phyloP scores from a whole-genome alignment of 106 monocot species.

The Ottelia alismoides region DNA sequence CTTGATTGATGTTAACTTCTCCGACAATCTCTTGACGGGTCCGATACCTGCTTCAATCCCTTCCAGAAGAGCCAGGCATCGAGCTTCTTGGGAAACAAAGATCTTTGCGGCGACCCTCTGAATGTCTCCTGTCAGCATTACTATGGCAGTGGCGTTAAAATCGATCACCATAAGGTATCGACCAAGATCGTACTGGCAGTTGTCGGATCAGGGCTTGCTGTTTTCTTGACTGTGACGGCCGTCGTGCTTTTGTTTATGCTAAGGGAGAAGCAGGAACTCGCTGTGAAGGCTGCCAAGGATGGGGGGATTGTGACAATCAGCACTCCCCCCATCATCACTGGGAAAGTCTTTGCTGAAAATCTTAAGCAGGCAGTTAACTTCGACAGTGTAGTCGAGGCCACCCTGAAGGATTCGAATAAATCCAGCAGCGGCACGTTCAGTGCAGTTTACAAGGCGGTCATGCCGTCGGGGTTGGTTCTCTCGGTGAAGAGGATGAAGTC shows the following conservation, averaged over 20 bases:
- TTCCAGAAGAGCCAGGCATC: slow-evolving; percentile 64
- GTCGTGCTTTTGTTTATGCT: slow-evolving; percentile 63
- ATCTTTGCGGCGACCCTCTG: slow-evolving; percentile 68
- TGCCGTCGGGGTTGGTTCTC: slow-evolving; percentile 69
- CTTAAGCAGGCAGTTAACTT: slow-evolving; percentile 79
- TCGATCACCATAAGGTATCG: slow-evolving; percentile 37
- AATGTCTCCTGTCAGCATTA: slow-evolving; percentile 20
- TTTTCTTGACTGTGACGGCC: slow-evolving; percentile 38
- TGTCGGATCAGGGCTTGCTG: slow-evolving; percentile 61
- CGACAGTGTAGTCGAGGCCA: slow-evolving; percentile 44
- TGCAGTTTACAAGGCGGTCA: slow-evolving; percentile 50
- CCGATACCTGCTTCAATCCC: slow-evolving; percentile 44
- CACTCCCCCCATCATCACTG: slow-evolving; percentile 29
- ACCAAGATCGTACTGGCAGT: slow-evolving; percentile 56
- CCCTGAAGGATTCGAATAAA: slow-evolving; percentile 47
- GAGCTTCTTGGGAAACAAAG: slow-evolving; percentile 56
- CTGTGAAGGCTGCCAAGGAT: slow-evolving; percentile 19
- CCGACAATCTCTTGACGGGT: slow-evolving; percentile 54
- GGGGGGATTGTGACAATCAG: slow-evolving; percentile 20
- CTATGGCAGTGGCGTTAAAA: slow-evolving; percentile 8
- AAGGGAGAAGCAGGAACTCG: slow-evolving; percentile 65
- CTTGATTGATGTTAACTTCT: slow-evolving; percentile 74
- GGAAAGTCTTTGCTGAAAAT: slow-evolving; percentile 49
- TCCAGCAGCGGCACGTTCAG: slow-evolving; percentile 65
- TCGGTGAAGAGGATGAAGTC: slow-evolving; percentile 69